These are phyloP conservation scores for Condylostoma magnum DNA, from an alignment of 169 alveolate species.

Conservation along the genomic window DNA sequence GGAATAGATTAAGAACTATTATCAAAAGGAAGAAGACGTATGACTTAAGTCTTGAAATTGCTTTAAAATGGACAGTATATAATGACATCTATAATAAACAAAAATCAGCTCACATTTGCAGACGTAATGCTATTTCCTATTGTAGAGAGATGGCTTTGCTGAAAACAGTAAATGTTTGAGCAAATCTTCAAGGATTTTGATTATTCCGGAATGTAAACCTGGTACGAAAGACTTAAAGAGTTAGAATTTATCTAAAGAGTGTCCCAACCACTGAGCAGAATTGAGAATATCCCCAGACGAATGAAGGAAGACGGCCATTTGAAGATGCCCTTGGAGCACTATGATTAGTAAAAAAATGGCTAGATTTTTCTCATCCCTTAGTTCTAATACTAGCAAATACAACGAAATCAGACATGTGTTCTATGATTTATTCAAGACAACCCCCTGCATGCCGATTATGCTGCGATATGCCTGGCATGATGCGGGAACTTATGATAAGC, in stretches of 20 bases:
- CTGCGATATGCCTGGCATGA: slow-evolving; percentile 62
- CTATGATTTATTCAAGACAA: slow-evolving; percentile 31
- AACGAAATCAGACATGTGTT: not conserved
- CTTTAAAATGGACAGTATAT: slow-evolving; percentile 8
- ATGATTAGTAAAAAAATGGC: not conserved
- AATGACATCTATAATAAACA: not conserved
- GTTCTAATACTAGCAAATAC: not conserved
- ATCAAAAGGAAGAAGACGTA: too few relatives aligned
- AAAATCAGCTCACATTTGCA: slow-evolving; percentile 23
- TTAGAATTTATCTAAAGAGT: too few relatives aligned
- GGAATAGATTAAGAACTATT: too few relatives aligned
- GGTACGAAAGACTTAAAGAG: slow-evolving; percentile 14
- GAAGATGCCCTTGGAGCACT: not conserved
- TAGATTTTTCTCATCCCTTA: not conserved
- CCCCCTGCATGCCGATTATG: slow-evolving; percentile 43
- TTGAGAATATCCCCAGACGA: too few relatives aligned
- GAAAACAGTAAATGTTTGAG: not conserved
- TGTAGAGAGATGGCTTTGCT: slow-evolving; percentile 22
- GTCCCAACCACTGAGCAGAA: too few relatives aligned
- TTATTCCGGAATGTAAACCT: not conserved
- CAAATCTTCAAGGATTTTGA: not conserved
- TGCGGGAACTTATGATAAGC: slow-evolving; percentile 44
- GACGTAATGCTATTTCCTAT: slow-evolving; percentile 6
- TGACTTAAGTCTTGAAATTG: too few relatives aligned
- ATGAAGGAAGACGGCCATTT: not conserved